Percentiles rank a stretch among this genome's conserved stretches.
phyloP scores from a whole-genome alignment of 2,329 filamentous ascomycete species.

The Aspergillus pseudoviridinutans region DNA sequence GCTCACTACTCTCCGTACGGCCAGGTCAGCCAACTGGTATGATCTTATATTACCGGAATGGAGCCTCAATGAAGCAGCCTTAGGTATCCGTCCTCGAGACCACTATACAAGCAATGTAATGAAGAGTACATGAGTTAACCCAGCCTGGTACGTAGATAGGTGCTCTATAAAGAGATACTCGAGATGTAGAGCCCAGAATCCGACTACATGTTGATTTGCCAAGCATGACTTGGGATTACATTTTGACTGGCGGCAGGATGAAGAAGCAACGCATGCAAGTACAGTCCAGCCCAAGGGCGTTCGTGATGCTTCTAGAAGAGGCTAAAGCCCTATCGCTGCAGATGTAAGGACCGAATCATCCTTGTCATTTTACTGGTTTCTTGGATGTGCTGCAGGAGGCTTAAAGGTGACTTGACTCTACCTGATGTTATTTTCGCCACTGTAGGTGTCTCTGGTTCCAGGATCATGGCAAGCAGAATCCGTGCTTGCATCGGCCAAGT shows the following conservation, averaged over 20 bases:
- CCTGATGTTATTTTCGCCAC: background rate
- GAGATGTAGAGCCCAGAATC: background rate
- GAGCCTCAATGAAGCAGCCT: background rate
- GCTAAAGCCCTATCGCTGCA: background rate
- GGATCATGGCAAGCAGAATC: no score
- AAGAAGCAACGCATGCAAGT: background rate
- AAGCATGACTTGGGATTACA: background rate
- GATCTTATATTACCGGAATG: background rate
- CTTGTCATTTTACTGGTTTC: background rate
- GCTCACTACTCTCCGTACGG: background rate
- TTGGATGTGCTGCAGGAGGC: background rate
- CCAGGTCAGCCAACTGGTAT: background rate
- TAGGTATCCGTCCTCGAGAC: background rate
- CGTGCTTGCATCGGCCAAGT: background rate
- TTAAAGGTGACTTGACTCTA: background rate
- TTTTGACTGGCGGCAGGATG: background rate
- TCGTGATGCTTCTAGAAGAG: conserved; percentile 15
- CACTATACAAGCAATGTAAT: background rate
- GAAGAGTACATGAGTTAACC: background rate
- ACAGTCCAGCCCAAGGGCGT: background rate
- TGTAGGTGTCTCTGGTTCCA: background rate
- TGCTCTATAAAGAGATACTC: background rate
- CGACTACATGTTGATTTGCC: background rate
- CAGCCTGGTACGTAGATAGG: background rate
- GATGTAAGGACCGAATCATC: conserved; percentile 4